These are phyloP conservation scores for Nepenthes alata DNA, from an alignment of 179 eudicot species.

Conservation along the genomic window DNA sequence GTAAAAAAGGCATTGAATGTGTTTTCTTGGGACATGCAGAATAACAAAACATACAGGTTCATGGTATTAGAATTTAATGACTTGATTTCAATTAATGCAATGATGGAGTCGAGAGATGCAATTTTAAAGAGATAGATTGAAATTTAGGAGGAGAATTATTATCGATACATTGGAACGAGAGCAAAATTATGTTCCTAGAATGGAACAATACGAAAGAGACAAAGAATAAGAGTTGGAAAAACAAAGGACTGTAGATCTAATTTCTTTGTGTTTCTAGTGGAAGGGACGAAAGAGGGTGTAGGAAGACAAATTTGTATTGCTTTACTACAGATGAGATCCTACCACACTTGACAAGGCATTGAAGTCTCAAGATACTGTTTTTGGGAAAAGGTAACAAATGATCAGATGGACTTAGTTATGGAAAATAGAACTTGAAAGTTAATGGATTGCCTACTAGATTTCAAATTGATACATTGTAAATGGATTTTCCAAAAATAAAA, in stretches of 20 bases:
- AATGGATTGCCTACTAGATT: too few relatives aligned
- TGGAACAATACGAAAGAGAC: neutral
- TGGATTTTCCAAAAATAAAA: neutral
- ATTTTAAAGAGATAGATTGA: neutral
- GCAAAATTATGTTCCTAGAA: neutral
- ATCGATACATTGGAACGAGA: neutral
- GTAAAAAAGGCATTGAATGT: neutral
- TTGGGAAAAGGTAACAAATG: neutral
- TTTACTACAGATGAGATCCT: neutral
- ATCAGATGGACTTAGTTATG: neutral
- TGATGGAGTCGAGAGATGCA: neutral
- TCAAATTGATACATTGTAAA: too few relatives aligned
- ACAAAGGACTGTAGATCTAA: neutral
- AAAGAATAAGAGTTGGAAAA: neutral
- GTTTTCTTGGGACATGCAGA: neutral
- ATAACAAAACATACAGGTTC: neutral
- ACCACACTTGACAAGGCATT: neutral
- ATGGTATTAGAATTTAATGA: slow-evolving; percentile 1
- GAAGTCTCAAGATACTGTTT: too few relatives aligned
- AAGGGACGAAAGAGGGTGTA: neutral
- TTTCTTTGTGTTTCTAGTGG: neutral
- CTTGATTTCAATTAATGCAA: neutral
- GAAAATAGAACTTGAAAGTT: too few relatives aligned
- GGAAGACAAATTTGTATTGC: neutral
- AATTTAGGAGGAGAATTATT: neutral